A percentile compares a stretch with the other conserved stretches of the same genome.
These are phyloP conservation scores for Leccinum incarnatum DNA, from an alignment of 768 basidiomycete genomes.

Conservation along the genomic window DNA sequence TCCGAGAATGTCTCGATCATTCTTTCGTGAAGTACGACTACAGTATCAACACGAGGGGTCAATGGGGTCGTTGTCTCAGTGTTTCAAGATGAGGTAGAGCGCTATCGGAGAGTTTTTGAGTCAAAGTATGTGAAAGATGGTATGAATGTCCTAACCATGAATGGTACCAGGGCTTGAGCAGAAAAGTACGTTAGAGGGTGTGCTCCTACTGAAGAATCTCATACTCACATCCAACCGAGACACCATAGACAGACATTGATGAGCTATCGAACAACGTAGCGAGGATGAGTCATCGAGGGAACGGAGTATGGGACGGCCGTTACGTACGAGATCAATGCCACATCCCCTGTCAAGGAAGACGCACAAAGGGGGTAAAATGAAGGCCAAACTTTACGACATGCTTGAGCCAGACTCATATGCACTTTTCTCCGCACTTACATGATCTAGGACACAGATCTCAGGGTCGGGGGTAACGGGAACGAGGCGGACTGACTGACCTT, in stretches of 20 bases:
- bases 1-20: not conserved
- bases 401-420: slow-evolving; percentile 7
- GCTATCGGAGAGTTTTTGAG: slow-evolving; percentile 41
- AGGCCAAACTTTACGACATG: slow-evolving; percentile 47
- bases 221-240: slow-evolving; percentile 71
- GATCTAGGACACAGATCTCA: slow-evolving; percentile 35
- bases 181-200: slow-evolving; percentile 11
- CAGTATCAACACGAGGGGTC: not conserved
- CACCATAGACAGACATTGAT: slow-evolving; percentile 83
- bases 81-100: slow-evolving; percentile 79
- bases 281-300: not conserved
- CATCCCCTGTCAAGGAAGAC: slow-evolving; percentile 91
- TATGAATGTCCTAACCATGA: slow-evolving; percentile 43
- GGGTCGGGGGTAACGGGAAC: not conserved
- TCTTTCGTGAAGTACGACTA: not conserved
- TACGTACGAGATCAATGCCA: slow-evolving; percentile 65
- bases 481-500: slow-evolving; percentile 49
- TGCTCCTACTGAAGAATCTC: not conserved
- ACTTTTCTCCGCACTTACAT: slow-evolving; percentile 32
- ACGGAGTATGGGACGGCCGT: not conserved
- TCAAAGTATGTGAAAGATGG: not conserved
- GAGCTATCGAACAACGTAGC: slow-evolving; percentile 25
- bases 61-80: slow-evolving; percentile 33
- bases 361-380: slow-evolving; percentile 78
- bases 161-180: slow-evolving; percentile 67